A percentile compares a stretch with the other conserved stretches of the same genome.
Conservation (phyloP, 2,329 filamentous ascomycete genomes). For the Exserohilum turcica region DNA sequence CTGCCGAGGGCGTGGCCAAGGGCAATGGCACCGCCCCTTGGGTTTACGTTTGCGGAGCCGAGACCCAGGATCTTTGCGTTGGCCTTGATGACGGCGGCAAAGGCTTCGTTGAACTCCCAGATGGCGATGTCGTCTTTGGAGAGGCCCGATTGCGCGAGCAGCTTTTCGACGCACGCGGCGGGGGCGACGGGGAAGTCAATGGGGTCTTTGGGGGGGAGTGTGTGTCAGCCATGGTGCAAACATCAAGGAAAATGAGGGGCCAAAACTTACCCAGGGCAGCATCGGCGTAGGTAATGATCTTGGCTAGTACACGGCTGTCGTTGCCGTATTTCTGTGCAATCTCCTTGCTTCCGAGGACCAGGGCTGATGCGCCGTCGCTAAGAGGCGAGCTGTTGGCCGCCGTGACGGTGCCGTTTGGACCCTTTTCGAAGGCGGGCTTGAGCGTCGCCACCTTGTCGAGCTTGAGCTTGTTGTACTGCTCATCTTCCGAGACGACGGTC, state of each 20-base stretch:
- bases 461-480: constrained; percentile 87
- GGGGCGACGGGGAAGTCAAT: constrained; percentile 96
- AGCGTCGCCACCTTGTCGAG: constrained; percentile 82
- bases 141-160: constrained; percentile 85
- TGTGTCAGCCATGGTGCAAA: constrained; percentile 9
- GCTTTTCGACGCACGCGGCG: constrained; percentile 87
- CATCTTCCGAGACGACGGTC: constrained; percentile 77
- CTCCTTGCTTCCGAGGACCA: constrained; percentile 81
- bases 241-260: neutral
- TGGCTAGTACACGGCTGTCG: constrained; percentile 81
- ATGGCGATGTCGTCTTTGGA: constrained; percentile 88
- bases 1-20: constrained; percentile 91
- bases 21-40: constrained; percentile 87
- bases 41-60: constrained; percentile 79
- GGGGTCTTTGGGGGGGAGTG: constrained; percentile 67
- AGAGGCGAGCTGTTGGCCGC: constrained; percentile 93
- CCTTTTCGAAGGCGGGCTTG: constrained; percentile 90
- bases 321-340: constrained; percentile 80
- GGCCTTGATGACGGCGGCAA: constrained; percentile 92
- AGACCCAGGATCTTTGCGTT: constrained; percentile 91
- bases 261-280: constrained; percentile 68
- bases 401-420: constrained; percentile 88
- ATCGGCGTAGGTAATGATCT: constrained; percentile 84
- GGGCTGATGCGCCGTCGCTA: constrained; percentile 90
- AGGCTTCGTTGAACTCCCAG: constrained; percentile 99